Base-by-base conservation (phyloP, 768 basidiomycete genomes). In the Lactarius tabidus region DNA sequence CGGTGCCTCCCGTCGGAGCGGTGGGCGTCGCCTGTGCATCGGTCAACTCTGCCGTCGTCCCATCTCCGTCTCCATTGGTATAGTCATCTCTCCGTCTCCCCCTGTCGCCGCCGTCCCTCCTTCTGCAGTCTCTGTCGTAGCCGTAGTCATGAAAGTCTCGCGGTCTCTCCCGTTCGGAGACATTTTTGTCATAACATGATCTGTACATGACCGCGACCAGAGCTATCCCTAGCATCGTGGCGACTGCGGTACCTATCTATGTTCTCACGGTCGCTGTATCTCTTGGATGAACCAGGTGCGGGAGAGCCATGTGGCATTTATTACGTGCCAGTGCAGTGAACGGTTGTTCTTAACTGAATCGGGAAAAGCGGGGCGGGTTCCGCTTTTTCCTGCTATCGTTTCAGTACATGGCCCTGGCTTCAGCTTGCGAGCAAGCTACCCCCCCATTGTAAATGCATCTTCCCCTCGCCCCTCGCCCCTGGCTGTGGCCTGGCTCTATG, bases 281-380 rank as follows among this genome's bases (percentile, higher is more conserved):
- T 68, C 3, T 53, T 56, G 31, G 64, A 64, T 5, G 66, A 64
- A 39, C 52, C 43, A 26, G 58, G 48, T 29, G 64, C 60, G 41
- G 71, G 62, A 36, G 64, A 62, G 57, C 67, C 66, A 43, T 52
- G 66, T 36, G 69, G 63, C 71, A 71, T 71, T 10, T 60, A 63
- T 61, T 65, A 18, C 5, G 1, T 33, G 33, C 33, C 33, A 33
- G 33, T 8, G 8, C n/a, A 33, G 33, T 39, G 29, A 31, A 12
- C 7, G 36, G 36, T 1, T 14, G 31, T 20, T 20, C 57, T 57
- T 20, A 33, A 35, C 43, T 38, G 20, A 31, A 57, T 35, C 18
- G 55, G 35, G n/a, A n/a, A 20, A n/a, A 29, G 28, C 28, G 8
- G 28, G 7, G 28, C 52, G 28, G 52, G 7, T 54, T 54, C 52